Percentiles rank a stretch among this genome's conserved stretches.
Evolutionary conservation across 2,329 filamentous ascomycete genomes (phyloP).

Genomic region (Microdochium nivale): DNA sequence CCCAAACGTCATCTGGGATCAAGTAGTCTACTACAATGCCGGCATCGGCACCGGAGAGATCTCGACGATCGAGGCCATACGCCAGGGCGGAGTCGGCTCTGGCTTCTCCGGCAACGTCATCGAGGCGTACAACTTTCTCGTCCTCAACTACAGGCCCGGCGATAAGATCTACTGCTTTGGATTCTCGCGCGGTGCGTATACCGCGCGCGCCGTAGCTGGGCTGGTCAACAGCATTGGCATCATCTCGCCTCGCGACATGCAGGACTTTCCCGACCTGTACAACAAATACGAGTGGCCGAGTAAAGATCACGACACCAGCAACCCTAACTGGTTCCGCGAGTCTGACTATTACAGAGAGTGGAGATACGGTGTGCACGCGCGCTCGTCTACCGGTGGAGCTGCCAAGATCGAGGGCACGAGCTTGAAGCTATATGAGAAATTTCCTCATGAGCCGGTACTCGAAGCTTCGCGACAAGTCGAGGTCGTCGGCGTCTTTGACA

Average conservation of each 20-base stretch:
- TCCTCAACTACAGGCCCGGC: slow-evolving; percentile 26
- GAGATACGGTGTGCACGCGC: too few species aligned
- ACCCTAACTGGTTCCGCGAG: not conserved
- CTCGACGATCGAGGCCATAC: slow-evolving; percentile 15
- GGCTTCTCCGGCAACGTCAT: slow-evolving; percentile 6
- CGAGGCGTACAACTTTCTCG: slow-evolving; percentile 28
- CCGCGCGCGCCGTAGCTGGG: slow-evolving; percentile 28
- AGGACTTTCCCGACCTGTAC: slow-evolving; percentile 4
- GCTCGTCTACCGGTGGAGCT: slow-evolving; percentile 6
- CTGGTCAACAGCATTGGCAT: slow-evolving; percentile 19
- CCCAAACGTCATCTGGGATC: slow-evolving; percentile 1
- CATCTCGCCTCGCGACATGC: slow-evolving; percentile 6
- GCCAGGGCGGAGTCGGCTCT: slow-evolving; percentile 4
- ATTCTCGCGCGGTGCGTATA: slow-evolving; percentile 31
- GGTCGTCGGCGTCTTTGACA: slow-evolving; percentile 17
- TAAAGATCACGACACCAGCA: too few species aligned
- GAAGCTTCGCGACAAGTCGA: not conserved
- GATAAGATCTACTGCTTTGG: slow-evolving; percentile 27
- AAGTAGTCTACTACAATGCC: slow-evolving; percentile 8
- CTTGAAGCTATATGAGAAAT: not conserved
- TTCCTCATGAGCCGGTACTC: not conserved
- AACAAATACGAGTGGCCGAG: not conserved
- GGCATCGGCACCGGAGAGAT: slow-evolving; percentile 29
- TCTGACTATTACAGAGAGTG: not conserved
- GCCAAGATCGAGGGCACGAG: not conserved